phyloP scores from a whole-genome alignment of 2,329 filamentous ascomycete species.

The Escovopsis sp. region DNA sequence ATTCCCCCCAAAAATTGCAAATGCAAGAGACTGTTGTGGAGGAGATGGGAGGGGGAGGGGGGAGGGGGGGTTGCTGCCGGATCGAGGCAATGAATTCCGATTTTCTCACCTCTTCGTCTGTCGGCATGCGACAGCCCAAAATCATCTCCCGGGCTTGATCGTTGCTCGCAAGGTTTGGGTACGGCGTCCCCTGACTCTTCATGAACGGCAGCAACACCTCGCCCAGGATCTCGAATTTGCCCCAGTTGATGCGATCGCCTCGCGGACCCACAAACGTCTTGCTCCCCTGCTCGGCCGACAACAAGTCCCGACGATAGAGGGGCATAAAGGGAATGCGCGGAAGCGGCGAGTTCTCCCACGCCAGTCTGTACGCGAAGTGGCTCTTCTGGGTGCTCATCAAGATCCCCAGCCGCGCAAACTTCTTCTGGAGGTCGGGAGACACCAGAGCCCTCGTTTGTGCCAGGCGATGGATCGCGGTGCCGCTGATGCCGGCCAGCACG shows the following conservation, averaged over 20 bases:
- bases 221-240: slow-evolving; percentile 91
- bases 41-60: background rate
- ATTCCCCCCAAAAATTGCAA: too few species aligned
- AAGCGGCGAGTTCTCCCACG: slow-evolving; percentile 87
- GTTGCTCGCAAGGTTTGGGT: slow-evolving; percentile 54
- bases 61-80: too few species aligned
- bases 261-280: slow-evolving; percentile 68
- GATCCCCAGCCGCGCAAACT: slow-evolving; percentile 76
- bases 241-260: slow-evolving; percentile 80
- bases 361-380: slow-evolving; percentile 88
- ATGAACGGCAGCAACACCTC: slow-evolving; percentile 85
- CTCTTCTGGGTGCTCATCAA: slow-evolving; percentile 89
- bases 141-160: slow-evolving; percentile 61
- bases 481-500: slow-evolving; percentile 82
- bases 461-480: slow-evolving; percentile 72
- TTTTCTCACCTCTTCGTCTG: slow-evolving; percentile 69
- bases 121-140: slow-evolving; percentile 65
- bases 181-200: slow-evolving; percentile 76
- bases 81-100: background rate
- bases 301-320: slow-evolving; percentile 74
- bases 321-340: slow-evolving; percentile 91
- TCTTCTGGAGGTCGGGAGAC: slow-evolving; percentile 55
- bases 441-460: slow-evolving; percentile 66
- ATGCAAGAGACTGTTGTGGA: too few species aligned
- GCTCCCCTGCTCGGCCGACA: slow-evolving; percentile 85